phyloP scores from a whole-genome alignment of 2,329 filamentous ascomycete species.

The Helotiales sp. region DNA sequence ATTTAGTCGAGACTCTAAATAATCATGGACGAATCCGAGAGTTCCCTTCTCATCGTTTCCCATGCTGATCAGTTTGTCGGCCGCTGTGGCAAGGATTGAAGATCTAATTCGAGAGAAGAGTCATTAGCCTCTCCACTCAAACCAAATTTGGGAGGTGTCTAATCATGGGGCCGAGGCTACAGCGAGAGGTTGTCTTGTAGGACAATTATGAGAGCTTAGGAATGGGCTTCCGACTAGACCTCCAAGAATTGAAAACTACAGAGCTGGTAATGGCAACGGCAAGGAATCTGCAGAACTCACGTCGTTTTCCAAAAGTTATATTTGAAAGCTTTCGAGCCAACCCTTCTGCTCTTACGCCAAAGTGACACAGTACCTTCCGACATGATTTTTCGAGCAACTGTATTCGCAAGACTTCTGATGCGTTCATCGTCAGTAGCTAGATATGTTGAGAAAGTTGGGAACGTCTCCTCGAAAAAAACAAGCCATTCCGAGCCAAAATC shows the following conservation, averaged over 20 bases:
- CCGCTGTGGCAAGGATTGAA: slow-evolving; percentile 38
- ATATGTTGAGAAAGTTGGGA: slow-evolving; percentile 40
- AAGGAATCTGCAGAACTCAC: slow-evolving; percentile 35
- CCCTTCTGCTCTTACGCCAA: slow-evolving; percentile 33
- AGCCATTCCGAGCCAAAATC: slow-evolving; percentile 44
- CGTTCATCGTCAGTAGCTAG: slow-evolving; percentile 42
- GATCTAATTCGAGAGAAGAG: slow-evolving; percentile 35
- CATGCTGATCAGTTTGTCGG: slow-evolving; percentile 38
- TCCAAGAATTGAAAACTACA: neutral
- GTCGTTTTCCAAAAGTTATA: slow-evolving; percentile 45
- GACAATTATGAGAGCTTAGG: neutral
- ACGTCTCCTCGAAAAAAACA: slow-evolving; percentile 42
- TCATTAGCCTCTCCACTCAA: neutral
- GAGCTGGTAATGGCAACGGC: neutral
- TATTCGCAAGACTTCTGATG: slow-evolving; percentile 40
- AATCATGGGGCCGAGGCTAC: neutral
- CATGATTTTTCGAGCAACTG: slow-evolving; percentile 40
- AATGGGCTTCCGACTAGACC: neutral
- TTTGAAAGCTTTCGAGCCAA: slow-evolving; percentile 34
- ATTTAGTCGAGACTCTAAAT: slow-evolving; percentile 59
- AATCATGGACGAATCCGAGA: slow-evolving; percentile 54
- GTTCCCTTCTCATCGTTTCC: slow-evolving; percentile 36
- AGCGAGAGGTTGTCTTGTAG: neutral
- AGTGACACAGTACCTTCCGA: slow-evolving; percentile 34
- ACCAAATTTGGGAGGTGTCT: neutral